Base-by-base conservation (phyloP, 208 protist genomes). In the Lotmaria passim region DNA sequence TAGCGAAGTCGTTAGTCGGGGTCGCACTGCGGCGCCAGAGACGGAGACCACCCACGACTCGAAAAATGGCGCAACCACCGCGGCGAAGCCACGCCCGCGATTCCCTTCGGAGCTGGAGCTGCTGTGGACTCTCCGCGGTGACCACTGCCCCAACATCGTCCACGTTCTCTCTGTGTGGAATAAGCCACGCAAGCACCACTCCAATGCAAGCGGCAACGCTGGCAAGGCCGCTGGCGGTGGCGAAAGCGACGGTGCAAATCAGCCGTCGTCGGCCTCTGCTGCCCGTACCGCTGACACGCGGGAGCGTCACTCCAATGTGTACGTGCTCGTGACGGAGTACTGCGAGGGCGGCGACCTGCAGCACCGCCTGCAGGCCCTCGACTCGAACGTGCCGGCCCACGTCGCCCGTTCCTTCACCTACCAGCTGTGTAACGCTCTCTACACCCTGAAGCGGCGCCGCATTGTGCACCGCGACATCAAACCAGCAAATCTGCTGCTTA, bases 381-480 rank as follows among this genome's bases (percentile, higher is more conserved):
- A 58, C 21, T 7, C 59, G 12, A 39, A 52, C 34, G 43, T 76
- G 36, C 70, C 70, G 3, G 41, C 50, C 23, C 62, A 75, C 48
- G 74, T 80, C 44, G 81, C 81, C 17, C 75, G 78, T 31, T 74
- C 55, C 39, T 69, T 91, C 47, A 89, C 87, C 56, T 75, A 75
- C n/a, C 86, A 91, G 56, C 73, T 91, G n/a, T 78, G 79, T 39
- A 83, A 90, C 41, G 83, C 79, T 53, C 63, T 93, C 43, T 77
- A 66, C 39, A 58, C 74, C 21, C 48, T 93, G 33, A 79, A 86
- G 62, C 67, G 47, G 10, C 46, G 65, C 30, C 53, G 70, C 48
- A 77, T 96, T 52, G 82, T 95, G 34, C 94, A 98, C 58, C 88
- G 94, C 56, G 94, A 98, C 62, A 66, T 98, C 30, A 98, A 98